Evolutionary conservation across 345 rosid species (phyloP).

Genomic region (Alliaria petiolata): DNA sequence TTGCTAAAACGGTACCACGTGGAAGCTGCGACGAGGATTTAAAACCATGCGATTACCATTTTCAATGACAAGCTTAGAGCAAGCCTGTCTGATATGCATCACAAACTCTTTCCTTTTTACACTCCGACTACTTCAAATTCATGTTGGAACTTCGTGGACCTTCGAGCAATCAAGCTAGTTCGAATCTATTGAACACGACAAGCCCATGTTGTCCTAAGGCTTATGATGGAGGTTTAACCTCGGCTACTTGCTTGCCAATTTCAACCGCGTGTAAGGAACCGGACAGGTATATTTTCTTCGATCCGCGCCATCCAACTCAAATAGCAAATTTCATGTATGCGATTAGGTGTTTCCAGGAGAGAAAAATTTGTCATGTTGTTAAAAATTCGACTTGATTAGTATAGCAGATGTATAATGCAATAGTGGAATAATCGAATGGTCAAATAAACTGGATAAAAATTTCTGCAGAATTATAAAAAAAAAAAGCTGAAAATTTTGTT

Average conservation of each 20-base stretch:
- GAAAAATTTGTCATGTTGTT: background rate
- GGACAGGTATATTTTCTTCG: slow-evolving; percentile 4
- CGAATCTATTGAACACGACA: slow-evolving; percentile 3
- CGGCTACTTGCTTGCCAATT: background rate
- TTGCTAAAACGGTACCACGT: background rate
- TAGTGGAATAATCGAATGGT: too few relatives aligned
- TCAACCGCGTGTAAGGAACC: background rate
- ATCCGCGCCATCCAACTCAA: slow-evolving; percentile 25
- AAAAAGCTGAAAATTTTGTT: too few relatives aligned
- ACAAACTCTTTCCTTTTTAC: background rate
- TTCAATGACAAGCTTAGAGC: slow-evolving; percentile 14
- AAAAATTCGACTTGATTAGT: background rate
- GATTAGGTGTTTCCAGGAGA: slow-evolving; percentile 4
- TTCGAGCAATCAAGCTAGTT: slow-evolving; percentile 14
- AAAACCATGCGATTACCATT: background rate
- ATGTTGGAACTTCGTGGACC: slow-evolving; percentile 20
- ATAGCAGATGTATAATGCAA: background rate
- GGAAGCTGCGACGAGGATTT: slow-evolving; percentile 8
- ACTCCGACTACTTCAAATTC: slow-evolving; percentile 28
- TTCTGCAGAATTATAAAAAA: too few relatives aligned
- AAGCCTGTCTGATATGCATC: background rate
- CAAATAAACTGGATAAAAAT: too few relatives aligned
- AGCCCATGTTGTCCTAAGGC: slow-evolving; percentile 26
- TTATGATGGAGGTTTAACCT: slow-evolving; percentile 10
- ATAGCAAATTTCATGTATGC: slow-evolving; percentile 13